Evolutionary conservation across 768 basidiomycete genomes (phyloP).

Genomic region (Tylopilus intermedius): DNA sequence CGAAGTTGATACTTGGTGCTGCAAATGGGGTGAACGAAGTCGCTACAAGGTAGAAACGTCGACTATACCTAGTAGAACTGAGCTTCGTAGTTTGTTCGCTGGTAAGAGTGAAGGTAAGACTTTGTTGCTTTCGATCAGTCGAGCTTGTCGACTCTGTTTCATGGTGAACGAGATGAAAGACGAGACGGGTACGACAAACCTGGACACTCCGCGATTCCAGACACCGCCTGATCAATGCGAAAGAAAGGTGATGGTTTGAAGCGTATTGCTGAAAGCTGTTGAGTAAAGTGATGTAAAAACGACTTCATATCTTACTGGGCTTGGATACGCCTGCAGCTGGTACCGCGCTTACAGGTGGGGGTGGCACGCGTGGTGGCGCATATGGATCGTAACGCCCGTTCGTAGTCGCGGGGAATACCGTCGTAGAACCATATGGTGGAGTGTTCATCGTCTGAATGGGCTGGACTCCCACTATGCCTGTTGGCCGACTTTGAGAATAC

Average conservation of each 20-base stretch:
- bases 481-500: constrained; percentile 25
- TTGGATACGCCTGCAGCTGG: constrained; percentile 26
- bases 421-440: constrained; percentile 19
- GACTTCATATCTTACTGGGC: constrained; percentile 22
- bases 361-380: constrained; percentile 49
- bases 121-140: constrained; percentile 69
- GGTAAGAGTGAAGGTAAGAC: constrained; percentile 58
- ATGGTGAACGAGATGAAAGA: constrained; percentile 4
- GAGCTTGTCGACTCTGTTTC: constrained; percentile 65
- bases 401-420: constrained; percentile 25
- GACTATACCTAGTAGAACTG: constrained; percentile 47
- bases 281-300: constrained; percentile 5
- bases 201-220: constrained; percentile 68
- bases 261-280: constrained; percentile 47
- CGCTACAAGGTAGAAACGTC: not conserved
- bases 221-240: constrained; percentile 59
- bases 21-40: constrained; percentile 11
- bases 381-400: constrained; percentile 61
- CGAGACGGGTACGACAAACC: constrained; percentile 39
- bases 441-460: constrained; percentile 20
- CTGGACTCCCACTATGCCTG: constrained; percentile 23
- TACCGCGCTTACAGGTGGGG: constrained; percentile 36
- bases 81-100: constrained; percentile 62
- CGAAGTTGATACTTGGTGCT: constrained; percentile 77
- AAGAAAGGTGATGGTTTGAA: constrained; percentile 84